Evolutionary conservation across 352 stramenopile species (phyloP).

Genomic region (Aphanomyces invadans): DNA sequence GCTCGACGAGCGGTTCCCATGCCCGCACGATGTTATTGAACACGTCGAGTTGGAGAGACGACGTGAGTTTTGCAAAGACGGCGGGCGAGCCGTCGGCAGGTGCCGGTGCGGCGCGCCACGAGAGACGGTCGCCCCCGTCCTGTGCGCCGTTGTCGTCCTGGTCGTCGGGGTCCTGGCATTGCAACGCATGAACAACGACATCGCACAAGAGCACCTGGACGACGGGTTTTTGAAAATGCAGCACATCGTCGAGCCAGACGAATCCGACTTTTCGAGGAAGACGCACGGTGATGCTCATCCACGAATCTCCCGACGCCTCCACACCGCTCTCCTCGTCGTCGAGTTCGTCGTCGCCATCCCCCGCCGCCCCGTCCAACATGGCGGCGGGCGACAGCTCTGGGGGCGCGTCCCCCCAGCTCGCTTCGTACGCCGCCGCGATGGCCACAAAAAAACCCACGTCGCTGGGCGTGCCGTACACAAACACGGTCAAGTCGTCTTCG

Average conservation of each 20-base stretch:
- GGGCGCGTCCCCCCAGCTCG: not conserved
- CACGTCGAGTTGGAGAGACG: not conserved
- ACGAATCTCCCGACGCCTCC: not conserved
- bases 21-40: conserved; percentile 24
- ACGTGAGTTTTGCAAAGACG: conserved; percentile 3
- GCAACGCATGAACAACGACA: not conserved
- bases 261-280: not conserved
- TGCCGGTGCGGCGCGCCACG: not conserved
- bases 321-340: not conserved
- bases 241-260: conserved; percentile 8
- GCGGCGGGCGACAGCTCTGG: too few species aligned
- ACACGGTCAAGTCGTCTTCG: conserved; percentile 13
- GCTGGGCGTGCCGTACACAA: conserved; percentile 1
- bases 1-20: conserved; percentile 19
- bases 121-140: not conserved
- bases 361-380: not conserved
- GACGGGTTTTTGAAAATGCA: conserved; percentile 19
- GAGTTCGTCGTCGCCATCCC: not conserved
- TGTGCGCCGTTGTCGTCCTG: too few species aligned
- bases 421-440: not conserved
- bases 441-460: conserved; percentile 14
- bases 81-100: not conserved
- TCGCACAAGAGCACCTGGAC: not conserved
- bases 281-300: not conserved
- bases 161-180: not conserved